These are phyloP conservation scores for Coniella vitis DNA, from an alignment of 2,329 filamentous ascomycete genomes.

Conservation along the genomic window DNA sequence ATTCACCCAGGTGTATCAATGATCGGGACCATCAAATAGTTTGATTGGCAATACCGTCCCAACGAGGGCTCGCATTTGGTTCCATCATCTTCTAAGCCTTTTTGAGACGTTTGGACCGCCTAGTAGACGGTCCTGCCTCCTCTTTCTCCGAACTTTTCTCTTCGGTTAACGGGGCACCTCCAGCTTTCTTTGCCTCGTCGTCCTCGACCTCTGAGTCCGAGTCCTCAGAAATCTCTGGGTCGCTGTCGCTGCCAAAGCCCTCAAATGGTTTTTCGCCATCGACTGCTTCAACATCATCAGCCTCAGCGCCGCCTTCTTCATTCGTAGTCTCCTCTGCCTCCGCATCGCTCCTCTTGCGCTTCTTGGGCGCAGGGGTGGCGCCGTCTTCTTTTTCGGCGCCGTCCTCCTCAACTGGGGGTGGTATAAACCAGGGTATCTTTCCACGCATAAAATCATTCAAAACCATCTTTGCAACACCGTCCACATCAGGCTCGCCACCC, in stretches of 20 bases:
- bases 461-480: slow-evolving; percentile 94
- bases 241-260: slow-evolving; percentile 41
- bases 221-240: slow-evolving; percentile 22
- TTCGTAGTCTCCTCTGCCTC: slow-evolving; percentile 26
- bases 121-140: not conserved
- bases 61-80: too few species aligned
- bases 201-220: slow-evolving; percentile 13
- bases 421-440: slow-evolving; percentile 93
- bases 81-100: not conserved
- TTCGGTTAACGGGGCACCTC: slow-evolving; percentile 6
- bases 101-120: slow-evolving; percentile 2
- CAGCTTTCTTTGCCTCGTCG: slow-evolving; percentile 16
- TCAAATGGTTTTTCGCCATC: slow-evolving; percentile 31
- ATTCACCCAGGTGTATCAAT: too few species aligned
- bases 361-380: slow-evolving; percentile 79
- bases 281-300: slow-evolving; percentile 22
- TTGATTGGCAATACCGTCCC: too few species aligned
- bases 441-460: slow-evolving; percentile 93
- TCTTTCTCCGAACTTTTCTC: not conserved
- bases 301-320: slow-evolving; percentile 11
- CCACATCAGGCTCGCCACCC: slow-evolving; percentile 90
- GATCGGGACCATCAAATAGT: too few species aligned
- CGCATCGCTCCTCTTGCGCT: slow-evolving; percentile 58
- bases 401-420: slow-evolving; percentile 58
- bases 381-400: slow-evolving; percentile 65